Percentiles rank a stretch among this genome's conserved stretches.
phyloP scores from a whole-genome alignment of 495 filamentous ascomycete species.

The Daldinia childiae region DNA sequence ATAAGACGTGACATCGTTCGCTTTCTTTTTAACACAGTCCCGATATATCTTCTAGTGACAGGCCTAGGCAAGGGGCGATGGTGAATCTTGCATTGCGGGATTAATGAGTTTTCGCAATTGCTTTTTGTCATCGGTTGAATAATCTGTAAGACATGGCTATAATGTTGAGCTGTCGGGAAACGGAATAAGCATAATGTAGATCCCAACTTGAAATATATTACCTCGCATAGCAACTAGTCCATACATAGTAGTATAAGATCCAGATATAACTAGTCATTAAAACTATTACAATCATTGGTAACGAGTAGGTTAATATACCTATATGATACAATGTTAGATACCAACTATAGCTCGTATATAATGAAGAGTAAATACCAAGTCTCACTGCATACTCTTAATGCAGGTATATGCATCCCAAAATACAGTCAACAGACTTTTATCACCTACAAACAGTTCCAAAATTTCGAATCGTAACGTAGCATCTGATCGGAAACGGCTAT shows the following conservation, averaged over 20 bases:
- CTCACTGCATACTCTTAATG: not conserved
- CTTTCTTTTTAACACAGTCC: not conserved
- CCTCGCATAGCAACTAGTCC: not conserved
- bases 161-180: not conserved
- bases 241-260: not conserved
- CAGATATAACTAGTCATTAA: not conserved
- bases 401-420: not conserved
- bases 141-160: not conserved
- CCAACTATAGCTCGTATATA: not conserved
- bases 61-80: not conserved
- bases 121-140: not conserved
- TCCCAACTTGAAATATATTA: not conserved
- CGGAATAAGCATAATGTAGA: not conserved
- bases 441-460: not conserved
- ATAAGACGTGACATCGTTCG: not conserved
- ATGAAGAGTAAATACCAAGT: not conserved
- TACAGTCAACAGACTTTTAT: not conserved
- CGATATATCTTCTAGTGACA: constrained; percentile 1
- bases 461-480: not conserved
- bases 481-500: not conserved
- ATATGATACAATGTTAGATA: not conserved
- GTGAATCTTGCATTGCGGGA: not conserved
- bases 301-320: not conserved
- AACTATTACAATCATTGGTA: not conserved
- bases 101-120: not conserved